Evolutionary conservation across 1,139 yeast genomes (phyloP).

Genomic region (Pichia sp.): DNA sequence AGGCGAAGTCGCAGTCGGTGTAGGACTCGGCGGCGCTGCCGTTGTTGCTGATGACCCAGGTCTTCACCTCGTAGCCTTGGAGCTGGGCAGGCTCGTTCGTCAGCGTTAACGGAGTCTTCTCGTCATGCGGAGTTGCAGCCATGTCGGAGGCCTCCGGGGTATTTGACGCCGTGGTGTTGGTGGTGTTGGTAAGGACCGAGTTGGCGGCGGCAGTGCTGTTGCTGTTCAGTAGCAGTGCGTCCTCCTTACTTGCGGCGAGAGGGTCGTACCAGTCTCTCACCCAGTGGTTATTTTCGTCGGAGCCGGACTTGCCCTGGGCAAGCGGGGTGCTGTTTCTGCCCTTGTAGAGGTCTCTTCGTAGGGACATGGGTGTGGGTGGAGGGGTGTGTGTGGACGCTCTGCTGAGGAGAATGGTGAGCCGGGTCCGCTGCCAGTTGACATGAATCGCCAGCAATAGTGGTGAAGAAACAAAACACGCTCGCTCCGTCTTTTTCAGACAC

Average conservation of each 20-base stretch:
- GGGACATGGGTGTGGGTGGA: slow-evolving; percentile 26
- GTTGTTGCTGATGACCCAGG: background rate
- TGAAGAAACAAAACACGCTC: background rate
- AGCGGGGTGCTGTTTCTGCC: slow-evolving; percentile 3
- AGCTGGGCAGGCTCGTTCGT: background rate
- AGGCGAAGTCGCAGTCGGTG: background rate
- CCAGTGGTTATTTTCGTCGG: slow-evolving; percentile 32
- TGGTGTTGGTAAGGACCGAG: background rate
- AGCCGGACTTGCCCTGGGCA: background rate
- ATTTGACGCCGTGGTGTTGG: background rate
- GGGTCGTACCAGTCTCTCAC: slow-evolving; percentile 37
- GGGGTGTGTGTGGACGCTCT: no score
- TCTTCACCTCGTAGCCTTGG: slow-evolving; percentile 2
- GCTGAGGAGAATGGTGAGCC: no score
- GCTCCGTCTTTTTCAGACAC: background rate
- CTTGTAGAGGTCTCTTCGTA: slow-evolving; percentile 34
- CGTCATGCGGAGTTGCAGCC: background rate
- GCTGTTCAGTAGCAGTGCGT: background rate
- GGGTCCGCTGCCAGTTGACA: no score
- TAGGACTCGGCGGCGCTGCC: background rate
- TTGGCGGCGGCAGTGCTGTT: background rate
- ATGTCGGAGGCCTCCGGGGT: background rate
- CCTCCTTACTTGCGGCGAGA: slow-evolving; percentile 13
- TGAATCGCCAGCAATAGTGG: background rate
- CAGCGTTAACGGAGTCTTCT: background rate